Evolutionary conservation across 2,329 filamentous ascomycete genomes (phyloP), one percentile per base, ranked within the genome.

Genomic region (Cadophora gregata): DNA sequence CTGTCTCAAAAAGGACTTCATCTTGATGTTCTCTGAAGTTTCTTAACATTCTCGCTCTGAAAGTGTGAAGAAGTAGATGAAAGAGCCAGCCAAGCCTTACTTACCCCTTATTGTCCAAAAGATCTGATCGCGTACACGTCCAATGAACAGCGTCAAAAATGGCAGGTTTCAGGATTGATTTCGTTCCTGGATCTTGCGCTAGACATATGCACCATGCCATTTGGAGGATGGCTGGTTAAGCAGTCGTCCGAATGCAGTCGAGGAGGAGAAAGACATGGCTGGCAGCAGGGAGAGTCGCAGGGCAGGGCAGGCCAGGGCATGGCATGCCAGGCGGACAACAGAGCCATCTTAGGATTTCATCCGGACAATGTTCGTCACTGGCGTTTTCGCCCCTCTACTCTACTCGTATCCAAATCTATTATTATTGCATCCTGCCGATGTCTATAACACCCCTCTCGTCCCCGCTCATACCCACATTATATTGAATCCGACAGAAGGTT

Each of bases 181-280:
- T 55, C 33, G 64, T 66, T 66, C 64, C 64, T 66, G 64, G 64
- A 66, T 66, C 51, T 21, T 25, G 31, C 31, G 64, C 50, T 59
- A 51, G 24, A 47, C 55, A n/a, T 19, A 53, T 27, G 31, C 42
- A 25, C 55, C 63, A n/a, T 38, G 48, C 55, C 47, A 12, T 38
- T 64, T 60, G 55, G 21, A 48, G 62, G 19, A 9, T 58, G 21
- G 33, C 27, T 31, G 10, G 42, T 47, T 48, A 42, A 31, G 38
- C 38, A 24, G 29, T 36, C n/a, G 47, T 51, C 59, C 21, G 59
- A 50, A 50, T 36, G 45, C 45, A 59, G 62, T 10, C 6, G 27
- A 25, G 31, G 38, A 33, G 19, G 47, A 51, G 45, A 42, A 42
- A 45, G 45, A 29, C 24, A 50, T 38, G 36, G 58, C 38, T 42